Percentiles rank a stretch among this genome's conserved stretches.
phyloP scores from a whole-genome alignment of 768 basidiomycete genomes.

The Cystofilobasidium bisporidii region DNA sequence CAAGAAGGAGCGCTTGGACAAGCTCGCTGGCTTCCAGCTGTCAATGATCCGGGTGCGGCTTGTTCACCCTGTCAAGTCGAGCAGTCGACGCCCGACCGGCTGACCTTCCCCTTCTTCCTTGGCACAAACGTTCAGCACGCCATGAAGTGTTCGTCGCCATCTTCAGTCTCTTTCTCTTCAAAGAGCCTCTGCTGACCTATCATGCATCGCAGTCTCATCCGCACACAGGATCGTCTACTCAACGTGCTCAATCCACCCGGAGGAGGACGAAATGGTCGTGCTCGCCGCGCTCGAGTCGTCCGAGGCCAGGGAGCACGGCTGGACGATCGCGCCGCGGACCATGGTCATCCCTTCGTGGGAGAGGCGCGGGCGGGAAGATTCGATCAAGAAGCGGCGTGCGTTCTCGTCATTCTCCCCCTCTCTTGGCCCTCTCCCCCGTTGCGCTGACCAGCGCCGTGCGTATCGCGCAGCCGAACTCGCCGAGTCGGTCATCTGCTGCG shows the following conservation, averaged over 20 bases:
- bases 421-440: too few species aligned
- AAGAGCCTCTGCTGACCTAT: constrained; percentile 1
- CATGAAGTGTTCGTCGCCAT: constrained; percentile 69
- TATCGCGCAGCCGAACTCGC: constrained; percentile 45
- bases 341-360: constrained; percentile 74
- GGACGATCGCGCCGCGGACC: constrained; percentile 56
- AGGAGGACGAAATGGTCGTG: constrained; percentile 90
- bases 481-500: constrained; percentile 38
- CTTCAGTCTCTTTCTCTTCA: constrained; percentile 1
- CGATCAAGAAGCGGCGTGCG: constrained; percentile 52
- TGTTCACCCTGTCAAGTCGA: too few species aligned
- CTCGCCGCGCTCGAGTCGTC: constrained; percentile 58
- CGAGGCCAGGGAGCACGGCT: constrained; percentile 54
- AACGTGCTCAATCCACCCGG: constrained; percentile 87
- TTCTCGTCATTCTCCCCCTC: too few species aligned
- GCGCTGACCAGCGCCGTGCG: background rate
- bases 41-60: constrained; percentile 53
- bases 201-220: constrained; percentile 63
- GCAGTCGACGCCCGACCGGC: too few species aligned
- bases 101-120: background rate
- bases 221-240: constrained; percentile 80
- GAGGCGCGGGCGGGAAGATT: constrained; percentile 62
- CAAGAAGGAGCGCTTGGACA: constrained; percentile 62
- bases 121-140: too few species aligned
- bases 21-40: constrained; percentile 78